Percentiles rank a stretch among this genome's conserved stretches.
phyloP scores from a whole-genome alignment of 2,329 filamentous ascomycete genomes.

The Colletotrichum endophyticum region DNA sequence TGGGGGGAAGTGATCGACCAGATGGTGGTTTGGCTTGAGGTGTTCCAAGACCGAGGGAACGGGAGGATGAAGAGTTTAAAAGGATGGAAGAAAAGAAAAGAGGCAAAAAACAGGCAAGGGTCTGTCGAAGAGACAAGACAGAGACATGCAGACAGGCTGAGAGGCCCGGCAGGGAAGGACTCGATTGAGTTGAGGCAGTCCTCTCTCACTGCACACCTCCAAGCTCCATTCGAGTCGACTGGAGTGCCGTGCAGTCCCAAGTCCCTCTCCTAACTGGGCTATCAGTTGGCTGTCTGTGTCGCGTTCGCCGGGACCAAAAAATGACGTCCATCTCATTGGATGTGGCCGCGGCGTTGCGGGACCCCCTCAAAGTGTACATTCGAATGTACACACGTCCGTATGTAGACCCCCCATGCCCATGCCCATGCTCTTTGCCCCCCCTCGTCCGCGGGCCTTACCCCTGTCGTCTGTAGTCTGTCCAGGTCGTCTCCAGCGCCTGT shows the following conservation, averaged over 20 bases:
- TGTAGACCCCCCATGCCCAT: slow-evolving; percentile 1
- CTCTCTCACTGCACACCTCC: slow-evolving; percentile 2
- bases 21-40: not conserved
- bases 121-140: not conserved
- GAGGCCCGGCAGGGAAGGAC: slow-evolving; percentile 13
- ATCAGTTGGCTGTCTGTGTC: slow-evolving; percentile 14
- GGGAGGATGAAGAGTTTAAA: slow-evolving; percentile 18
- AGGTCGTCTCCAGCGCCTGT: not conserved
- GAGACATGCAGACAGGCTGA: not conserved
- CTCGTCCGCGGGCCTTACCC: not conserved
- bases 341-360: not conserved
- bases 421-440: slow-evolving; percentile 9
- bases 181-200: slow-evolving; percentile 20
- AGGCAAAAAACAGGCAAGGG: slow-evolving; percentile 18
- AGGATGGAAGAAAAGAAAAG: not conserved
- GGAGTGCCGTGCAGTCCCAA: not conserved
- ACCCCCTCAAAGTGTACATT: not conserved
- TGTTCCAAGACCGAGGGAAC: not conserved
- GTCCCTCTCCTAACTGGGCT: not conserved
- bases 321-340: slow-evolving; percentile 20
- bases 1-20: not conserved
- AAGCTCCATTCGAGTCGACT: not conserved
- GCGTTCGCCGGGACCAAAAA: slow-evolving; percentile 18
- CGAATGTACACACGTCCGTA: not conserved
- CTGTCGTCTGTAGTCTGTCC: not conserved